Base-by-base conservation (phyloP, 2,329 filamentous ascomycete species). In the Plectosphaerella plurivora region DNA sequence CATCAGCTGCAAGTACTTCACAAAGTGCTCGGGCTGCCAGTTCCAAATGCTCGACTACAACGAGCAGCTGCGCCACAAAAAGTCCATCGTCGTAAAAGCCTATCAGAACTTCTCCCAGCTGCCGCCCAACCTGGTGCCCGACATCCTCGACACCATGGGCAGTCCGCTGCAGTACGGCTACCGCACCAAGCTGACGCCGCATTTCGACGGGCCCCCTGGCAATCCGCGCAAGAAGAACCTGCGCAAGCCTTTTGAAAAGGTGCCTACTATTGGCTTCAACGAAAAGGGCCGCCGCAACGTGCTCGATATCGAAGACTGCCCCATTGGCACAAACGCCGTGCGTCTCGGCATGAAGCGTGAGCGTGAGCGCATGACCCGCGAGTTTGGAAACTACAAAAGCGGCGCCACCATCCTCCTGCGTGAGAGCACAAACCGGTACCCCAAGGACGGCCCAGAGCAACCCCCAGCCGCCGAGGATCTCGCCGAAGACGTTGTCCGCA, bases 241-340 rank as follows among this genome's bases (percentile, higher is more conserved):
- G 50, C 61, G 65, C 58, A 55, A 65, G 10, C 58, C 68, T 5
- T 88, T 89, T 60, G 71, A 78, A 14, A 75, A 79, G 52, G 78
- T 88, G 4, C 94, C 94, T 0, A 81, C 87, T 3, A 90, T 97
- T 60, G 94, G 94, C 9, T 99, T 96, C 73, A 94, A 91, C 79
- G 78, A 81, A 57, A 97, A 97, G 70, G 89, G 89, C n/a, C 82
- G 82, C 47, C 79, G 86, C 52, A 78, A 78, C 55, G 92, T 92
- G 3, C 75, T 99, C 57, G 94, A 99, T 65, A 97, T 99, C 57
- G 94, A 99, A 68, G 92, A 97, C 66, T 99, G 94, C 61, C 94
- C 94, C 6, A 95, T 99, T 56, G 94, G 89, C 49, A 99, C 94
- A 2, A 85, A 89, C 28, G 88, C 89, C 37, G 87, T 99, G 15